Percentiles rank a stretch among this genome's conserved stretches.
These are phyloP conservation scores for Stagonosporopsis rhizophila DNA, from an alignment of 2,329 filamentous ascomycete genomes.

Conservation along the genomic window DNA sequence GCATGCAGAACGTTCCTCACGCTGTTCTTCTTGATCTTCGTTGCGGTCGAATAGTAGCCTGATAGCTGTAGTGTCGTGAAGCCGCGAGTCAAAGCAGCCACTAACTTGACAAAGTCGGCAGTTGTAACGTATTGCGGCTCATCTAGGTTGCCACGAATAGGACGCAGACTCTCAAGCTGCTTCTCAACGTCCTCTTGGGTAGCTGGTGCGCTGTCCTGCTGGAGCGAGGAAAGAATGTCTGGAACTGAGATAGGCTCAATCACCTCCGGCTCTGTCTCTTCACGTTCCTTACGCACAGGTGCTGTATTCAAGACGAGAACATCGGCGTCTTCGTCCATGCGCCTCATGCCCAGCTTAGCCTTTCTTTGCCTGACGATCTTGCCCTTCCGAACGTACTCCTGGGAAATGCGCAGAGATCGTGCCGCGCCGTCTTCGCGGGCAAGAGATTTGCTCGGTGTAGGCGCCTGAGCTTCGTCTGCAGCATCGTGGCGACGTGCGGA, in stretches of 20 bases:
- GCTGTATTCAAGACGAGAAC: constrained; percentile 46
- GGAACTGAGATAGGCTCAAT: constrained; percentile 23
- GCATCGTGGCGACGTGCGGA: constrained; percentile 35
- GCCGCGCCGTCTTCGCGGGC: neutral
- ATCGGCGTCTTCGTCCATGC: constrained; percentile 45
- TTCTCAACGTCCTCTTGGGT: constrained; percentile 40
- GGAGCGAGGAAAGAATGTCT: constrained; percentile 38
- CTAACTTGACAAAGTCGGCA: constrained; percentile 35
- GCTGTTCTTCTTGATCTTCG: constrained; percentile 27
- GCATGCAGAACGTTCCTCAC: constrained; percentile 28
- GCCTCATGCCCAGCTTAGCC: constrained; percentile 40
- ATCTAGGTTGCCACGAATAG: constrained; percentile 24
- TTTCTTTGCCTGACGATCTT: constrained; percentile 38
- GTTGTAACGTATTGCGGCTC: constrained; percentile 42
- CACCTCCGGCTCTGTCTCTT: constrained; percentile 13
- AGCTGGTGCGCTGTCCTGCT: constrained; percentile 30
- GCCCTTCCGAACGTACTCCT: constrained; percentile 25
- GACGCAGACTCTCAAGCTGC: constrained; percentile 43
- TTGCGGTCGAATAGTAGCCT: constrained; percentile 40
- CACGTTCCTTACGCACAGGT: constrained; percentile 4
- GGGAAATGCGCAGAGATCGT: constrained; percentile 1
- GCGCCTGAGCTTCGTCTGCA: constrained; percentile 21
- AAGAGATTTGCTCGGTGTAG: neutral
- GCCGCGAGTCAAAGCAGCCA: constrained; percentile 28
- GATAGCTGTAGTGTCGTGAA: constrained; percentile 43